These are phyloP conservation scores for Coemansia sp. DNA, from an alignment of 192 early-diverging fungal genomes.

Conservation along the genomic window DNA sequence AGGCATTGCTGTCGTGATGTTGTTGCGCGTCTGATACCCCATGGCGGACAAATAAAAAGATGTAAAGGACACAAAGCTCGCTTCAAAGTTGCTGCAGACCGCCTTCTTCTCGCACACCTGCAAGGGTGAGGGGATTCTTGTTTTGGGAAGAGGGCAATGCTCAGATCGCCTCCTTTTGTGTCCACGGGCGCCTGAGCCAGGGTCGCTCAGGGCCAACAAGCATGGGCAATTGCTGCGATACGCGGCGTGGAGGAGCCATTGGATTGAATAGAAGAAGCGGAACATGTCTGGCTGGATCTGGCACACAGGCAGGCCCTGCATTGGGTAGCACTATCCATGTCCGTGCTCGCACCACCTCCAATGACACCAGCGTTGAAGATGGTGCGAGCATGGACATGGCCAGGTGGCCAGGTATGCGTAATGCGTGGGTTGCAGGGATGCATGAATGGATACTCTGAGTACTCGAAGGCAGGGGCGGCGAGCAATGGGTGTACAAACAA, in stretches of 20 bases:
- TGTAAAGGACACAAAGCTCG: not conserved
- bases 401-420: not conserved
- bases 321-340: not conserved
- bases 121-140: not conserved
- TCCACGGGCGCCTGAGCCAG: not conserved
- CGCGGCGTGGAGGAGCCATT: not conserved
- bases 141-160: not conserved
- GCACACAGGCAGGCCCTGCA: not conserved
- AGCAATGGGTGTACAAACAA: not conserved
- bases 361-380: not conserved
- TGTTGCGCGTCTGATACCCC: slow-evolving; percentile 1
- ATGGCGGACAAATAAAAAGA: slow-evolving; percentile 9
- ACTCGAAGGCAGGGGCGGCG: not conserved
- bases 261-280: not conserved
- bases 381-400: not conserved
- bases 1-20: not conserved
- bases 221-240: not conserved
- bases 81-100: not conserved
- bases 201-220: not conserved
- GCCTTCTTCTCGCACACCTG: slow-evolving; percentile 2
- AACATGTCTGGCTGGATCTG: not conserved
- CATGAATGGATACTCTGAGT: slow-evolving; percentile 1
- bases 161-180: not conserved
- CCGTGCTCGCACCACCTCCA: not conserved
- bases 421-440: slow-evolving; percentile 1